phyloP scores from a whole-genome alignment of 768 basidiomycete species.

The Tylopilus rubrobrunneus region DNA sequence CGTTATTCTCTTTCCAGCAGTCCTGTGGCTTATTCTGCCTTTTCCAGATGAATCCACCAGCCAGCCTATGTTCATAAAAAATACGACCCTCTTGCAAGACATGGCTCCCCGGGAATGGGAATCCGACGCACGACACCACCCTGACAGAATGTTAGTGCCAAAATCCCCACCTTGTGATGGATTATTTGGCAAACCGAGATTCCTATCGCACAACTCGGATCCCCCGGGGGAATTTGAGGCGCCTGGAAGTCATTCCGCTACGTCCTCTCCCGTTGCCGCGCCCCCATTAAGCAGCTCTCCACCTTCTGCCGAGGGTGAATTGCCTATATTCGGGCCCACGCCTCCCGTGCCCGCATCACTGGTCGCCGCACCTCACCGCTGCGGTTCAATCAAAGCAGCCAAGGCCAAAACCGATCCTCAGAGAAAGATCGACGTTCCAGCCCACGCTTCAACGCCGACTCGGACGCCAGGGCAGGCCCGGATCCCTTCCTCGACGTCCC shows the following conservation, averaged over 20 bases:
- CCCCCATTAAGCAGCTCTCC: slow-evolving; percentile 33
- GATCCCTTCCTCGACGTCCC: slow-evolving; percentile 58
- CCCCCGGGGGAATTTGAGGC: slow-evolving; percentile 11
- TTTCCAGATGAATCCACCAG: slow-evolving; percentile 4
- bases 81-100: slow-evolving; percentile 22
- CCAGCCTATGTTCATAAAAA: slow-evolving; percentile 19
- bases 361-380: background rate
- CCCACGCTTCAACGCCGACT: slow-evolving; percentile 1
- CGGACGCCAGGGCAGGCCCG: slow-evolving; percentile 29
- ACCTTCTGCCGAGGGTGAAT: background rate
- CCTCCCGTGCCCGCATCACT: background rate
- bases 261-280: slow-evolving; percentile 12
- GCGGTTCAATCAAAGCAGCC: slow-evolving; percentile 12
- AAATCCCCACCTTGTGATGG: background rate
- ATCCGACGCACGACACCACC: background rate
- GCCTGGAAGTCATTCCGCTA: background rate
- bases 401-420: slow-evolving; percentile 14
- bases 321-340: background rate
- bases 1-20: background rate
- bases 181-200: slow-evolving; percentile 35
- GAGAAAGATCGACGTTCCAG: background rate
- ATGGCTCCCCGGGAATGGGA: background rate
- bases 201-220: slow-evolving; percentile 26
- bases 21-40: background rate
- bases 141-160: background rate